Conservation (phyloP, 306 rosid genomes). For the Mimosa pudica region DNA sequence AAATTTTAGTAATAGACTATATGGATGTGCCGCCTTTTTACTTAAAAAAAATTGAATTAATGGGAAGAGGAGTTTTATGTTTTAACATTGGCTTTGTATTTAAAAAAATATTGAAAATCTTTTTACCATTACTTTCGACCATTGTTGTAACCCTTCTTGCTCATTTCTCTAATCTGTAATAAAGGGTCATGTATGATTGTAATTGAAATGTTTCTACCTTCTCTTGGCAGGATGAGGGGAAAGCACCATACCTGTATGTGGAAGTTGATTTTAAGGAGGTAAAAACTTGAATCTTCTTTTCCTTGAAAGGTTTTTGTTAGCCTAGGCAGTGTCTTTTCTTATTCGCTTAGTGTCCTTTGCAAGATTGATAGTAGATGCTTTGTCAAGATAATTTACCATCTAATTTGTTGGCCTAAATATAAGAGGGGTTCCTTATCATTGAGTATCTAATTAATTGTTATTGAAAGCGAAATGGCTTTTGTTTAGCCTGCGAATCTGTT, state of each 20-base stretch:
- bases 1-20: neutral
- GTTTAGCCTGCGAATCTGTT: neutral
- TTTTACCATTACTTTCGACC: constrained; percentile 4
- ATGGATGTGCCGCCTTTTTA: neutral
- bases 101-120: too few species aligned
- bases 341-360: constrained; percentile 14
- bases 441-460: constrained; percentile 14
- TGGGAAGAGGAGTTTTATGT: neutral
- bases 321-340: constrained; percentile 24
- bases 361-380: constrained; percentile 21
- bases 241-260: constrained; percentile 77
- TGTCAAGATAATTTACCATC: constrained; percentile 29
- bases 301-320: constrained; percentile 28
- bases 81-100: neutral
- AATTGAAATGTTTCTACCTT: constrained; percentile 24
- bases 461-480: constrained; percentile 16
- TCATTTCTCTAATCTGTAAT: constrained; percentile 17
- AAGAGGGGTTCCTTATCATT: neutral
- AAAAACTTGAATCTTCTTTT: constrained; percentile 25
- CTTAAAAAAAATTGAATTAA: constrained; percentile 3
- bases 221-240: constrained; percentile 79
- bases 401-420: neutral
- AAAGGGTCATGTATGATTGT: constrained; percentile 24
- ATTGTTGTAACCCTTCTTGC: constrained; percentile 21
- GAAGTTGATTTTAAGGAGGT: constrained; percentile 98